A percentile compares a stretch with the other conserved stretches of the same genome.
These are phyloP conservation scores for Penicillium carneum DNA, from an alignment of 2,329 filamentous ascomycete genomes.

Conservation along the genomic window DNA sequence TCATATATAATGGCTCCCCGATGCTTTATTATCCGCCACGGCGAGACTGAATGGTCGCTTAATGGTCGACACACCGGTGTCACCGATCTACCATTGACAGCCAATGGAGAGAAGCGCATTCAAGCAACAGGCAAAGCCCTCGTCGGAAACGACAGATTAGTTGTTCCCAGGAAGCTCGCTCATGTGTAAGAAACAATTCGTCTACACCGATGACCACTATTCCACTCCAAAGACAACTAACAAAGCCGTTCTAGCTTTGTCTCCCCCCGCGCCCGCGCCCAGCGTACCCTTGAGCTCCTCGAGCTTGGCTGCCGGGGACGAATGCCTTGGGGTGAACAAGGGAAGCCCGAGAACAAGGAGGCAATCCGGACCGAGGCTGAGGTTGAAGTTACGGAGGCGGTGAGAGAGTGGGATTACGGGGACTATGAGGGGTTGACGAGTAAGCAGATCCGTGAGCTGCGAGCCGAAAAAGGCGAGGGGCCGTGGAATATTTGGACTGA, in stretches of 20 bases:
- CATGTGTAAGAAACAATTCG: conserved; percentile 71
- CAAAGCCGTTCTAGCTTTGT: conserved; percentile 67
- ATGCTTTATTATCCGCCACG: conserved; percentile 84
- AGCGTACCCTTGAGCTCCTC: conserved; percentile 88
- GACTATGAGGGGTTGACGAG: conserved; percentile 83
- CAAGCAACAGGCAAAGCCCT: conserved; percentile 80
- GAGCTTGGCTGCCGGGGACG: conserved; percentile 72
- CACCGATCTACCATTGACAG: conserved; percentile 85
- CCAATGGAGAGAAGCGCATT: conserved; percentile 78
- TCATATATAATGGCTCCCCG: conserved; percentile 64
- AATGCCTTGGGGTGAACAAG: conserved; percentile 70
- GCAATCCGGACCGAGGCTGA: conserved; percentile 63
- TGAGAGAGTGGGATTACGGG: conserved; percentile 88
- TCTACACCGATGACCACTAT: conserved; percentile 28
- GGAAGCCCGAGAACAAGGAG: conserved; percentile 44
- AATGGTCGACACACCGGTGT: conserved; percentile 82
- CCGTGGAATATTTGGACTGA: conserved; percentile 90
- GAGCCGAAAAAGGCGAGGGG: conserved; percentile 63
- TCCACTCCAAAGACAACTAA: conserved; percentile 10
- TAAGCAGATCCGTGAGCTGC: conserved; percentile 68
- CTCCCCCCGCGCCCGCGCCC: conserved; percentile 82
- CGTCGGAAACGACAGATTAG: conserved; percentile 81
- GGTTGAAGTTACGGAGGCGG: conserved; percentile 72
- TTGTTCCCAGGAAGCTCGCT: conserved; percentile 79
- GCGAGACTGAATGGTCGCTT: conserved; percentile 94